These are phyloP conservation scores for Pestalotiopsis sp. DNA, from an alignment of 2,329 filamentous ascomycete genomes.

Conservation along the genomic window DNA sequence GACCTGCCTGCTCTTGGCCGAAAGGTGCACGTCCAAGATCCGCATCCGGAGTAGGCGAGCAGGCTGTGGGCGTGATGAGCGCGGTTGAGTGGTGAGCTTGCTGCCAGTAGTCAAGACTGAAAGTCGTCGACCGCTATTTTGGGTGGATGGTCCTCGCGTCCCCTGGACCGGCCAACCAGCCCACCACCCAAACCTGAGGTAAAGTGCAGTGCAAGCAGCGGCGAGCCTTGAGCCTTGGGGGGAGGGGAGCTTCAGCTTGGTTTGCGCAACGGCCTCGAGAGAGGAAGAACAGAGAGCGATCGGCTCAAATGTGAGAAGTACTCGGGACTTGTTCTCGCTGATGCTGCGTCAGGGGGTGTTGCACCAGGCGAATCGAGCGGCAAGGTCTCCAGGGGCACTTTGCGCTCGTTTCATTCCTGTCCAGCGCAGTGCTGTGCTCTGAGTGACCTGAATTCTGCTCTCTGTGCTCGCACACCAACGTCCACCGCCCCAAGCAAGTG, in stretches of 20 bases:
- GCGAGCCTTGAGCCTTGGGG: background rate
- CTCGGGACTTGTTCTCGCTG: constrained; percentile 2
- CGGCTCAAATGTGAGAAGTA: background rate
- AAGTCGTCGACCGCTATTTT: constrained; percentile 8
- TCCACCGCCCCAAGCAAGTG: constrained; percentile 3
- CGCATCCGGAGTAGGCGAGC: background rate
- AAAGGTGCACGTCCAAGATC: background rate
- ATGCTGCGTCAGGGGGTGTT: constrained; percentile 13
- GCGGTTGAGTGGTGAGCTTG: background rate
- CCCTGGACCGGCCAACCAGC: background rate
- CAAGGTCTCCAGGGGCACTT: constrained; percentile 24
- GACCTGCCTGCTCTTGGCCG: background rate
- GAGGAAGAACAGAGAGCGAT: background rate
- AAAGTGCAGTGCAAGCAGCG: background rate
- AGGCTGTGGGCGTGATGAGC: background rate
- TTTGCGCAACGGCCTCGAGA: background rate
- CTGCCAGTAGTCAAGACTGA: background rate
- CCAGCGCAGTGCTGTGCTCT: constrained; percentile 2
- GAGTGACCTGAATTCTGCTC: background rate
- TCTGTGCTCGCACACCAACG: background rate
- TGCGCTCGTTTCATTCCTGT: constrained; percentile 35
- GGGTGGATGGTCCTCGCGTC: constrained; percentile 1
- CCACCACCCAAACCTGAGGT: background rate
- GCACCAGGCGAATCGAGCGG: constrained; percentile 1
- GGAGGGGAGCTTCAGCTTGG: background rate